phyloP scores from a whole-genome alignment of 1,284 basidiomycete genomes.

The Schizophyllum commune region DNA sequence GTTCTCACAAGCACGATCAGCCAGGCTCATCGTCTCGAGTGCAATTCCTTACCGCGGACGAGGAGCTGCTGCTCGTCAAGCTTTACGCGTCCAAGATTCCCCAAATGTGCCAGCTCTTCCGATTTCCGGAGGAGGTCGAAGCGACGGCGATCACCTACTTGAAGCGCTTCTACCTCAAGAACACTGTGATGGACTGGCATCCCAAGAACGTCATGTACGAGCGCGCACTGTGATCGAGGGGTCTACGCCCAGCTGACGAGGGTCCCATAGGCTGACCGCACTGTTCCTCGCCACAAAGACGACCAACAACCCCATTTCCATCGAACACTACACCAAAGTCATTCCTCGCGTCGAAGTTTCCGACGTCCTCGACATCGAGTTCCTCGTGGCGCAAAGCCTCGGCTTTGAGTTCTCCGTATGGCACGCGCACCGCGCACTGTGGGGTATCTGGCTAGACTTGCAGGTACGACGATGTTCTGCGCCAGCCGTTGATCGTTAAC shows the following conservation, averaged over 20 bases:
- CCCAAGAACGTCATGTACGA: conserved; percentile 95
- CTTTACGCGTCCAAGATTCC: conserved; percentile 87
- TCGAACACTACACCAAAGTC: conserved; percentile 75
- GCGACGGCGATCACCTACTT: conserved; percentile 89
- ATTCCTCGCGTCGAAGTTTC: conserved; percentile 74
- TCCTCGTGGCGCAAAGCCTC: conserved; percentile 89
- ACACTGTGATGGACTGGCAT: conserved; percentile 99
- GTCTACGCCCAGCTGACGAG: conserved; percentile 1
- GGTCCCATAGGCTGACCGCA: conserved; percentile 76
- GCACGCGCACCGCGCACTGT: conserved; percentile 84
- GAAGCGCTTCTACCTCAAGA: conserved; percentile 96
- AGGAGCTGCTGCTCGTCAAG: conserved; percentile 85
- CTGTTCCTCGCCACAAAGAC: conserved; percentile 96
- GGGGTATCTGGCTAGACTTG: conserved; percentile 87
- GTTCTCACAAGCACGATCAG: conserved; percentile 23
- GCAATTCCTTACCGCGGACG: conserved; percentile 71
- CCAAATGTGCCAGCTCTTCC: conserved; percentile 78
- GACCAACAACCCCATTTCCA: conserved; percentile 85
- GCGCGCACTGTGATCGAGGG: background rate
- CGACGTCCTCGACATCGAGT: conserved; percentile 90
- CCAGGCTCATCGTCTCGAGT: conserved; percentile 61
- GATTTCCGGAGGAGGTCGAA: conserved; percentile 87
- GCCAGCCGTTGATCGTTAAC: background rate
- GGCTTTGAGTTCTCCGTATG: conserved; percentile 91
- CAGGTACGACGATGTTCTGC: conserved; percentile 49